Conservation (phyloP, 2,329 filamentous ascomycete species). For the Aspergillus hiratsukae region DNA sequence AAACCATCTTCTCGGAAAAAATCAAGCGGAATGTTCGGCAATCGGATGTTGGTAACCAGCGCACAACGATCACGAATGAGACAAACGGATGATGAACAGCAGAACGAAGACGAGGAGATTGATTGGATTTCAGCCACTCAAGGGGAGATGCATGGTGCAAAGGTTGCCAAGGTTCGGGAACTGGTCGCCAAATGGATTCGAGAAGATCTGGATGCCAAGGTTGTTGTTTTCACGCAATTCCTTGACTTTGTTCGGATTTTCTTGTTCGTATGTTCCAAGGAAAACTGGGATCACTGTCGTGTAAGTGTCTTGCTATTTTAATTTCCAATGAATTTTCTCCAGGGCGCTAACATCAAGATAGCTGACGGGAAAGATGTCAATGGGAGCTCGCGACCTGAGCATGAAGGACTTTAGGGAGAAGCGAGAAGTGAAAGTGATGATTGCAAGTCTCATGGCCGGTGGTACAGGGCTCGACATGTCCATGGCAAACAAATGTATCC, state of each 20-base stretch:
- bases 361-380: constrained; percentile 49
- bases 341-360: constrained; percentile 4
- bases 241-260: constrained; percentile 51
- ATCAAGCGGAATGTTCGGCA: not conserved
- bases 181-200: constrained; percentile 38
- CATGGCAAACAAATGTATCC: constrained; percentile 55
- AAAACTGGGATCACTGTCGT: constrained; percentile 43
- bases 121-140: constrained; percentile 25
- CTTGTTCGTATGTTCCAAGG: constrained; percentile 44
- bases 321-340: not conserved
- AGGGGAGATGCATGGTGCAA: constrained; percentile 34
- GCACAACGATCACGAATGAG: constrained; percentile 5
- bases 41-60: not conserved
- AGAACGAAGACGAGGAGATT: constrained; percentile 18
- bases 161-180: constrained; percentile 33
- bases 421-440: constrained; percentile 42
- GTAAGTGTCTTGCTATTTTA: constrained; percentile 3
- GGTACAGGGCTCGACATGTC: constrained; percentile 58
- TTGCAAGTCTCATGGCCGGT: constrained; percentile 55
- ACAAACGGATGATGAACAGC: constrained; percentile 8
- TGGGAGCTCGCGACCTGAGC: constrained; percentile 41
- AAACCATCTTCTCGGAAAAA: not conserved
- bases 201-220: constrained; percentile 48
- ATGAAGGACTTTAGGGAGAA: constrained; percentile 46
- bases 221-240: constrained; percentile 60